These are phyloP conservation scores for Jackrogersella multiformis DNA, from an alignment of 495 filamentous ascomycete genomes.

Conservation along the genomic window DNA sequence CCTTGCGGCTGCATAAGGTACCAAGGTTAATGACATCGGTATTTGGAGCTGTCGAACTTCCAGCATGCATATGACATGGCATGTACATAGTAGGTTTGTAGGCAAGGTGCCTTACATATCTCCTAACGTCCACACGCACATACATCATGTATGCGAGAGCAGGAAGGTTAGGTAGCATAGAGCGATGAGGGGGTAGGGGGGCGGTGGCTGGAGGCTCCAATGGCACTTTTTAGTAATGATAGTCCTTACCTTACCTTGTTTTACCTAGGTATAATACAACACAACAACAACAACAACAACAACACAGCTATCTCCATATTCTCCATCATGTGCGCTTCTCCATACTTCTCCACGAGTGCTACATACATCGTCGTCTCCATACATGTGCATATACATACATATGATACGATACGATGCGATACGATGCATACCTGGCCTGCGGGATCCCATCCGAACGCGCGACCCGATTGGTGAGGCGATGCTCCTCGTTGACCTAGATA, in stretches of 20 bases:
- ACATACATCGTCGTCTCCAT: no score
- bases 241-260: neutral
- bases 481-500: neutral
- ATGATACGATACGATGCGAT: neutral
- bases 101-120: neutral
- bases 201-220: neutral
- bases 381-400: neutral
- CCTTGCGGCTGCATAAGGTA: constrained; percentile 10
- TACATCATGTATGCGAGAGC: neutral
- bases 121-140: neutral
- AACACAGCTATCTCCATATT: constrained; percentile 1
- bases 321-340: no score
- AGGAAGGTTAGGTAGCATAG: constrained; percentile 4
- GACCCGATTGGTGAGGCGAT: neutral
- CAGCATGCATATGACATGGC: neutral
- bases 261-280: neutral
- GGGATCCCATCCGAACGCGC: constrained; percentile 1
- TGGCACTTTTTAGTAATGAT: constrained; percentile 3
- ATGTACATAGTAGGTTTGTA: neutral
- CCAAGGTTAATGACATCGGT: constrained; percentile 1
- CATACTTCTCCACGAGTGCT: neutral
- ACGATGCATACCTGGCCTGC: neutral
- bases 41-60: neutral
- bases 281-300: no score
- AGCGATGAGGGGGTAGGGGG: neutral